Evolutionary conservation across 1,284 basidiomycete species (phyloP), one percentile per base, ranked within the genome.

Genomic region (Tilletia indica): DNA sequence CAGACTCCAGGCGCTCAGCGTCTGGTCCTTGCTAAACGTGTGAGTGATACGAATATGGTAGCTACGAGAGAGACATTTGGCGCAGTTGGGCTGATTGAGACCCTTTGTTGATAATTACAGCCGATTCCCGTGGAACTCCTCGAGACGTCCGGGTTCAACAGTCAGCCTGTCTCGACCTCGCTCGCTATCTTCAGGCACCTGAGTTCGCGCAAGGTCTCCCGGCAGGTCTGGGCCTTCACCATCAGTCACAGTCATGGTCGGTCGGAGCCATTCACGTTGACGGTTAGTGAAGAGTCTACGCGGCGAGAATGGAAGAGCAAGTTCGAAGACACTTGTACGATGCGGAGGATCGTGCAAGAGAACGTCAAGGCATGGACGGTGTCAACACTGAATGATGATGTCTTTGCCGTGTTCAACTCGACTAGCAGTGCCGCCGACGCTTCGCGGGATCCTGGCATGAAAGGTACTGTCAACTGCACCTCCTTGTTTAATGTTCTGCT

Each of bases 401-500:
- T 85, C 31, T 85, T 85, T 71, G 82, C 79, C 3, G 70, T 82
- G 1, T 72, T 76, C 2, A 68, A 72, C 9, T 64, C 73, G 0
- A 5, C 69, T 0, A 76, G 74, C 56, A 67, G 61, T 19, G 31
- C 31, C 8, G 34, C 54, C 87, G 95, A 69, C 94, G 92, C 81
- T 87, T 89, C 21, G 92, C 94, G 80, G 93, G 93, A 4, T 97
- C 93, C 88, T 87, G 89, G 72, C 88, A 91, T 91, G 80, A 94
- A 93, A 0, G 93, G 93, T 2, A 91, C 92, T 78, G 93, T 97
- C 63, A 94, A 93, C 1, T 97, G 94, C 82, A 94, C 93, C 0
- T 92, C 94, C 34, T 93, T 95, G 19, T 74, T 71, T 19, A 69
- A 64, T 14, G 36, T 64, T 38, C 8, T 64, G 6, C 61, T 88